A percentile compares a stretch with the other conserved stretches of the same genome.
phyloP scores from a whole-genome alignment of 2,329 filamentous ascomycete genomes.

The Aspergillus sp. region DNA sequence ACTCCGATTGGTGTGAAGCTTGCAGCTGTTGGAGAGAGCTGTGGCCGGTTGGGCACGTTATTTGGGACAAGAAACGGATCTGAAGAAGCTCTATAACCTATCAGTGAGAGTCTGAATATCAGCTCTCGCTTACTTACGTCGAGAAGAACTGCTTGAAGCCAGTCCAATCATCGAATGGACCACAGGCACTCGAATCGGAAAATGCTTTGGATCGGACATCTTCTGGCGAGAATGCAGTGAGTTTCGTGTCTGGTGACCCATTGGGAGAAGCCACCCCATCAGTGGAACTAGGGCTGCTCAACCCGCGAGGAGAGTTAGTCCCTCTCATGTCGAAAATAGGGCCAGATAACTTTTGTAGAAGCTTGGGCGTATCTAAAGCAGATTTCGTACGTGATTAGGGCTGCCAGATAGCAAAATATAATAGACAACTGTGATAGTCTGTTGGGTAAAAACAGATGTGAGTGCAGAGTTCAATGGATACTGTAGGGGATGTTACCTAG shows the following conservation, averaged over 20 bases:
- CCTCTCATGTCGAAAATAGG: slow-evolving; percentile 22
- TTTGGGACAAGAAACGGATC: slow-evolving; percentile 31
- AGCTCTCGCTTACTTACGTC: slow-evolving; percentile 17
- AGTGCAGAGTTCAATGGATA: not conserved
- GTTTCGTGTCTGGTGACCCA: slow-evolving; percentile 64
- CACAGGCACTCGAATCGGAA: slow-evolving; percentile 18
- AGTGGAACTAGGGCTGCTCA: slow-evolving; percentile 40
- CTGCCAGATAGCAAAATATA: not conserved
- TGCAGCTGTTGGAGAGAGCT: slow-evolving; percentile 65
- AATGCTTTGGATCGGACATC: slow-evolving; percentile 48
- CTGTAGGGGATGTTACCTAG: not conserved
- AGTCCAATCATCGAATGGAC: slow-evolving; percentile 14
- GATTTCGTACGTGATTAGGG: not conserved
- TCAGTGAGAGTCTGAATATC: not conserved
- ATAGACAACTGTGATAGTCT: not conserved
- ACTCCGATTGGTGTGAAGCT: slow-evolving; percentile 56
- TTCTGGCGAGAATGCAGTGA: slow-evolving; percentile 65
- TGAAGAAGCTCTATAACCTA: slow-evolving; percentile 17
- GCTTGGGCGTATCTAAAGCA: not conserved
- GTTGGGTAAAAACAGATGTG: not conserved
- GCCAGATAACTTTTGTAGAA: not conserved
- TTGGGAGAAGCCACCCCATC: slow-evolving; percentile 58
- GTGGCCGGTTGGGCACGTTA: slow-evolving; percentile 17
- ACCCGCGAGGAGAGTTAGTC: slow-evolving; percentile 26
- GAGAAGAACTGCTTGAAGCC: slow-evolving; percentile 21